These are phyloP conservation scores for Sporothrix dimorphospora DNA, from an alignment of 2,329 filamentous ascomycete species.

Conservation along the genomic window DNA sequence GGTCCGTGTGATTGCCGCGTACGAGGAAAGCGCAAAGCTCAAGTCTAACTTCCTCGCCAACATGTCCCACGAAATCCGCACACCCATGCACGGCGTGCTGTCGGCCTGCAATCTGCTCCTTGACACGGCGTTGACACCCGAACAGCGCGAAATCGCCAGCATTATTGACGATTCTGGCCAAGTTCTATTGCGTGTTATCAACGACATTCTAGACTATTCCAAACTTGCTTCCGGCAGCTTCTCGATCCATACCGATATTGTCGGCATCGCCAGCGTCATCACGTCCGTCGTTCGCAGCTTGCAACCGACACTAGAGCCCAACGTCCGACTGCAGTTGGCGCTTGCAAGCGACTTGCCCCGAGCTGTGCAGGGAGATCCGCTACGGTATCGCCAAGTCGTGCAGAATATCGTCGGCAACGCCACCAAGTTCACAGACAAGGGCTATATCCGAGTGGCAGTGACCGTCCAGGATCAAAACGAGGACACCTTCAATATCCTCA, in stretches of 20 bases:
- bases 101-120: conserved; percentile 61
- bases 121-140: conserved; percentile 54
- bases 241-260: conserved; percentile 56
- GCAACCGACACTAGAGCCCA: conserved; percentile 50
- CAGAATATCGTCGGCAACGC: conserved; percentile 65
- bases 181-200: conserved; percentile 63
- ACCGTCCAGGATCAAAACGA: conserved; percentile 48
- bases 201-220: conserved; percentile 69
- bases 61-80: conserved; percentile 67
- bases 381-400: conserved; percentile 64
- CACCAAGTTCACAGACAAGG: conserved; percentile 63
- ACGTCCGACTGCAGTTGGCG: conserved; percentile 50
- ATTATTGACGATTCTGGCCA: conserved; percentile 64
- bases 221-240: conserved; percentile 64
- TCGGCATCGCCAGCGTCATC: conserved; percentile 52
- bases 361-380: conserved; percentile 57
- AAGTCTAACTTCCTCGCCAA: conserved; percentile 66
- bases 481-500: conserved; percentile 50
- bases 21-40: conserved; percentile 64
- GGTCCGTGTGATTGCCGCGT: conserved; percentile 57
- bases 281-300: conserved; percentile 55
- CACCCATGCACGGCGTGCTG: conserved; percentile 66
- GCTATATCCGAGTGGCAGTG: conserved; percentile 52
- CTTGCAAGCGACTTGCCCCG: conserved; percentile 53
- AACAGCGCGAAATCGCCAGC: conserved; percentile 59